A percentile compares a stretch with the other conserved stretches of the same genome.
Conservation (phyloP, 768 basidiomycete genomes). For the Tylopilus felleus region DNA sequence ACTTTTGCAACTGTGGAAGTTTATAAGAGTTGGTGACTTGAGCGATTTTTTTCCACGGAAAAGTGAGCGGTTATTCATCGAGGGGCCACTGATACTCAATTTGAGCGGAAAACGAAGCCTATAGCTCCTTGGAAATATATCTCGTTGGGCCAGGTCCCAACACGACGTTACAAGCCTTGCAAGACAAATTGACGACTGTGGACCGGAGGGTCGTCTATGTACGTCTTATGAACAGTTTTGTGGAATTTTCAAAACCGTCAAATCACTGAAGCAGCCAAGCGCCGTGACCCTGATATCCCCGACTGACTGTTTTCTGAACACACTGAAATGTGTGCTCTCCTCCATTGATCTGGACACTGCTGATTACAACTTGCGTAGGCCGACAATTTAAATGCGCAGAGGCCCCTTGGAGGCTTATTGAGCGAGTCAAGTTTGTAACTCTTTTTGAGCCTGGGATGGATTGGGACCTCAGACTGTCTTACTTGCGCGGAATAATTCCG, state of each 20-base stretch:
- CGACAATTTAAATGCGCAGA: background rate
- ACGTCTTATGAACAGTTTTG: constrained; percentile 11
- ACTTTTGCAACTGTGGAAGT: constrained; percentile 8
- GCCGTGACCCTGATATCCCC: background rate
- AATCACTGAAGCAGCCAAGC: background rate
- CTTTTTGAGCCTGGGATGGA: background rate
- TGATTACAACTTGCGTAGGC: constrained; percentile 1
- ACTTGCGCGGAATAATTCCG: constrained; percentile 12
- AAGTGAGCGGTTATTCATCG: background rate
- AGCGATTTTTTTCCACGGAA: constrained; percentile 7
- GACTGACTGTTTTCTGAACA: background rate
- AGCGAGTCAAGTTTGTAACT: constrained; percentile 10
- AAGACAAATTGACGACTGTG: constrained; percentile 1
- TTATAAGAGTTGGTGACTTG: constrained; percentile 12
- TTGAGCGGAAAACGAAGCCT: background rate
- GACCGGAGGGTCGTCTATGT: constrained; percentile 9
- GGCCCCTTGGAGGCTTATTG: constrained; percentile 1
- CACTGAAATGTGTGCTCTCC: constrained; percentile 7
- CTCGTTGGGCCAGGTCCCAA: constrained; percentile 14
- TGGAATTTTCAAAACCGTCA: background rate
- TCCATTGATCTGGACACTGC: background rate
- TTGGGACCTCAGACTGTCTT: constrained; percentile 11
- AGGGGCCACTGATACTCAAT: background rate
- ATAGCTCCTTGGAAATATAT: constrained; percentile 5
- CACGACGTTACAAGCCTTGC: constrained; percentile 10